Evolutionary conservation across 768 basidiomycete genomes (phyloP), one percentile per base, ranked within the genome.

Genomic region (Calvatia gigantea): DNA sequence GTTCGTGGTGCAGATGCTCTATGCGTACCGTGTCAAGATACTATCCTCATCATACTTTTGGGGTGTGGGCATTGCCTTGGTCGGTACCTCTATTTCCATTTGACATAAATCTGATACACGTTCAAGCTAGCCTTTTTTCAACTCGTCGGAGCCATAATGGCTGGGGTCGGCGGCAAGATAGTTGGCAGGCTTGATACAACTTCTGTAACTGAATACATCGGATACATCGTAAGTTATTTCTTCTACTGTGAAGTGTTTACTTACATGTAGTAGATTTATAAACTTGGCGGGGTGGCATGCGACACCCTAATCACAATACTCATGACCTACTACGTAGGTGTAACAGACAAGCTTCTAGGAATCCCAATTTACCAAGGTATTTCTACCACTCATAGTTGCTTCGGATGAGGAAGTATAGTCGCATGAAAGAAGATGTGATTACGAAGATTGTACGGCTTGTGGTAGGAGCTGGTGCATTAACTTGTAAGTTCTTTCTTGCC

Each of bases 11-110:
- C 67, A 68, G 50, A 58, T 63, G 39, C 64, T 61, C 23, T 69
- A 65, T 60, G 67, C 67, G 19, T 67, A 69, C 41, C 61, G 68
- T 15, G 61, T 69, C 17, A 58, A 58, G 28, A 57, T 70, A 15
- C 58, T 68, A 14, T 66, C 66, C 2, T 46, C 54, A 58, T 63
- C 58, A 4, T 50, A 43, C n/a, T 23, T 12, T 19, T 42, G 41
- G 3, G 41, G 41, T 12, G 11, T 42, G 4, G 8, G 6, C 6
- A 25, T 42, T 4, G n/a, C 19, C 19, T 42, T 42, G 7, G 41
- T 42, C 28, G 5, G 41, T 42, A 11, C 23, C 19, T 19, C 41
- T 4, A 19, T 42, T 4, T 37, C n/a, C 23, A 8, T 21, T 42
- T 41, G 11, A 9, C 6, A 11, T 8, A 11, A 19, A 7, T 5